phyloP scores from a whole-genome alignment of 768 basidiomycete genomes.

The Porphyrellus cyaneotinctus region DNA sequence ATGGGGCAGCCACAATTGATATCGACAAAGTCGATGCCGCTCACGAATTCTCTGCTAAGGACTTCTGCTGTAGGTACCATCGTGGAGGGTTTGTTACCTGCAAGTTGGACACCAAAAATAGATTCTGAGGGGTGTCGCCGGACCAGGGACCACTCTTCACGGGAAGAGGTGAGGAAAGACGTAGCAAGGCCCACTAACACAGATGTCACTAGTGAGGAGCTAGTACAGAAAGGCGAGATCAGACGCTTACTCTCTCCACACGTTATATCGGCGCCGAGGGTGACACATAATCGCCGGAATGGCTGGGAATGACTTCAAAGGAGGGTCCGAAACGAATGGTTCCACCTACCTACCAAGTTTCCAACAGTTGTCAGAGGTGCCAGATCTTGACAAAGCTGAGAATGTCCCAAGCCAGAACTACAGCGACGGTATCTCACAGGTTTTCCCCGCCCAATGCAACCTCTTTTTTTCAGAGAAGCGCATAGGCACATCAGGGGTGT shows the following conservation, averaged over 20 bases:
- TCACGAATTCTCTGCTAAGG: slow-evolving; percentile 62
- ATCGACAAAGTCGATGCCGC: slow-evolving; percentile 84
- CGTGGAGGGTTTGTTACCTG: slow-evolving; percentile 78
- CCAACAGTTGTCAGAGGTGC: slow-evolving; percentile 93
- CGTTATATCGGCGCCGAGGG: slow-evolving; percentile 89
- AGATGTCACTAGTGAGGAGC: background rate
- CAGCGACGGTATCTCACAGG: slow-evolving; percentile 54
- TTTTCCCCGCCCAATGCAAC: slow-evolving; percentile 81
- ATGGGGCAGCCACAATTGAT: slow-evolving; percentile 98
- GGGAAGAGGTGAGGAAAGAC: slow-evolving; percentile 83
- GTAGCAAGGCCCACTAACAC: slow-evolving; percentile 88
- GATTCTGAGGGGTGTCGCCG: slow-evolving; percentile 82
- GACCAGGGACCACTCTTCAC: slow-evolving; percentile 93
- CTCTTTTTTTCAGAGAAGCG: slow-evolving; percentile 83
- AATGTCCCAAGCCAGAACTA: slow-evolving; percentile 21
- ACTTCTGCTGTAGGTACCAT: slow-evolving; percentile 82
- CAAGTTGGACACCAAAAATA: slow-evolving; percentile 89
- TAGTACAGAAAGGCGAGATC: background rate
- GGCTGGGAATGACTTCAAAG: slow-evolving; percentile 48
- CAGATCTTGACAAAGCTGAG: slow-evolving; percentile 41
- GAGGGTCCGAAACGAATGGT: background rate
- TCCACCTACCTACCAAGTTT: slow-evolving; percentile 58
- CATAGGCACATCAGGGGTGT: slow-evolving; percentile 65
- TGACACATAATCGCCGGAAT: slow-evolving; percentile 85
- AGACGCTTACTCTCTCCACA: slow-evolving; percentile 77